Evolutionary conservation across 2,329 filamentous ascomycete species (phyloP).

Genomic region (Falciphora oryzae): DNA sequence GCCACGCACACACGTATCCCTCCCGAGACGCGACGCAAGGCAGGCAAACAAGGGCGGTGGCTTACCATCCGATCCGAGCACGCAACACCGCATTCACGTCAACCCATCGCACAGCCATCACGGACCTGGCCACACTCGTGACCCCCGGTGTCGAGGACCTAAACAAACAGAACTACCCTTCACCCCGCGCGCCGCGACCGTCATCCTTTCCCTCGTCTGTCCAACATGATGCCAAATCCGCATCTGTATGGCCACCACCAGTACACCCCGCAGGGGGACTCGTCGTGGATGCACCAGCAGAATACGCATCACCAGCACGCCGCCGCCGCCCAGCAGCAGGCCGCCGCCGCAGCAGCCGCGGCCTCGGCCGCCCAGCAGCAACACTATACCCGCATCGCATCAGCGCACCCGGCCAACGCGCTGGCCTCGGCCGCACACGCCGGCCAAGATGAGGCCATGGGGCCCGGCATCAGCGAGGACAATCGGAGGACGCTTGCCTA

Average conservation of each 20-base stretch:
- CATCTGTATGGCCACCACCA: slow-evolving; percentile 65
- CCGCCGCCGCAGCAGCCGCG: slow-evolving; percentile 36
- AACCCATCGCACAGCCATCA: neutral
- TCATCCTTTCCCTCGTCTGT: neutral
- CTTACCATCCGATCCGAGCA: neutral
- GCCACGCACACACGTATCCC: neutral
- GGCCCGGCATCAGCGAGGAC: slow-evolving; percentile 72
- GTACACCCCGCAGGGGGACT: slow-evolving; percentile 54
- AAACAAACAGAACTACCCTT: neutral
- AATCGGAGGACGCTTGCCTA: slow-evolving; percentile 89
- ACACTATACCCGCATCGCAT: slow-evolving; percentile 68
- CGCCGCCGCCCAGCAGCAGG: slow-evolving; percentile 17
- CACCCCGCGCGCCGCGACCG: neutral
- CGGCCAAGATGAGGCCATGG: slow-evolving; percentile 48
- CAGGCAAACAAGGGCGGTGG: neutral
- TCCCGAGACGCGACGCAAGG: neutral
- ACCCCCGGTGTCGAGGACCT: neutral
- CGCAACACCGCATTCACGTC: neutral
- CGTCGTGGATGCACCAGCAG: slow-evolving; percentile 64
- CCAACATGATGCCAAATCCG: slow-evolving; percentile 55
- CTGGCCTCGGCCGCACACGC: slow-evolving; percentile 38
- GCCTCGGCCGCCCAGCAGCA: slow-evolving; percentile 48
- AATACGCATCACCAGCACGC: slow-evolving; percentile 51
- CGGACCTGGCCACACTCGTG: neutral
- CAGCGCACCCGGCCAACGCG: slow-evolving; percentile 49